Conservation (phyloP, 495 filamentous ascomycete genomes). For the Lasiosphaeria ovina region DNA sequence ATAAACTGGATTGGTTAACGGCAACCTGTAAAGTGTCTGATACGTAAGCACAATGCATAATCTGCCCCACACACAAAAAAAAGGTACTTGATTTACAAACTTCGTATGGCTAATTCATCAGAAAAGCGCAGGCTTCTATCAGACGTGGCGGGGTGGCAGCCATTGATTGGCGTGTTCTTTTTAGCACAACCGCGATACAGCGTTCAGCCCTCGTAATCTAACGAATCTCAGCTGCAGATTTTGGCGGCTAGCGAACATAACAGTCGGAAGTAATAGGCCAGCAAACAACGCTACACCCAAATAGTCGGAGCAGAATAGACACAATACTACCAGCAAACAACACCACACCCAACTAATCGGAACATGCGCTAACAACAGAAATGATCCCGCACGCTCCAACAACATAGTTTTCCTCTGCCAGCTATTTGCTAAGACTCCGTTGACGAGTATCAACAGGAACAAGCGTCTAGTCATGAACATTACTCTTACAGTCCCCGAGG, state of each 20-base stretch:
- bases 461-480: slow-evolving; percentile 13
- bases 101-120: background rate
- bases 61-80: background rate
- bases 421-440: background rate
- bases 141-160: background rate
- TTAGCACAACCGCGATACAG: background rate
- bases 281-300: background rate
- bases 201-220: background rate
- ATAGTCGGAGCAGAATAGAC: background rate
- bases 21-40: background rate
- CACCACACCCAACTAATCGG: background rate
- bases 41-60: background rate
- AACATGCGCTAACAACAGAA: background rate
- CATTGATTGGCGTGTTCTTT: background rate
- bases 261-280: background rate
- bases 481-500: slow-evolving; percentile 9
- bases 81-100: background rate
- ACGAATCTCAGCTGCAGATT: background rate
- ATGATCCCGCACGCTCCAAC: background rate
- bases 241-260: background rate
- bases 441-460: slow-evolving; percentile 3
- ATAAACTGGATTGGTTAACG: background rate
- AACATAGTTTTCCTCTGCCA: background rate
- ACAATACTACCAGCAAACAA: background rate
- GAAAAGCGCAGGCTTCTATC: background rate